These are phyloP conservation scores for Leishmania arabica DNA, from an alignment of 208 protist genomes.

Conservation along the genomic window DNA sequence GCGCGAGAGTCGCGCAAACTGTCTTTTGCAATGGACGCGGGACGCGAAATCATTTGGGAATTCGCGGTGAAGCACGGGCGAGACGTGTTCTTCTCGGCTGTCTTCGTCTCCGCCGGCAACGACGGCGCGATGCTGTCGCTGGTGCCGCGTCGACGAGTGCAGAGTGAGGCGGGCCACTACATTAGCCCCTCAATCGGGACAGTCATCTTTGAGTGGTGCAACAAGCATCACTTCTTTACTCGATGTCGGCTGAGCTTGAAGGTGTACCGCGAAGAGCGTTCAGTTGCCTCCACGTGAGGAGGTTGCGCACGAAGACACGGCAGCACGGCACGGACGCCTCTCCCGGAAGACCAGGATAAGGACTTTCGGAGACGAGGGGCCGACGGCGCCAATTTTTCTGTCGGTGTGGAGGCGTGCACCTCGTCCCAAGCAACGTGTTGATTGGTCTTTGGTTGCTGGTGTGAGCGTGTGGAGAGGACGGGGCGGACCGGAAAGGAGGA, in stretches of 20 bases:
- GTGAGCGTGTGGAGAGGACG: background rate
- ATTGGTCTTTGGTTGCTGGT: background rate
- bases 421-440: background rate
- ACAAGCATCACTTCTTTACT: constrained; percentile 32
- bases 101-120: constrained; percentile 42
- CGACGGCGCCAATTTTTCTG: background rate
- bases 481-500: background rate
- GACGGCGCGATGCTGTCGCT: constrained; percentile 41
- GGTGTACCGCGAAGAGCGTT: constrained; percentile 33
- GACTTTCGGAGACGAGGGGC: background rate
- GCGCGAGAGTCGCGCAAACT: constrained; percentile 34
- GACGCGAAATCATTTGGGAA: constrained; percentile 69
- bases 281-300: background rate
- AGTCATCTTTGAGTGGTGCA: constrained; percentile 68
- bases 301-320: background rate
- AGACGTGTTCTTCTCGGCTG: constrained; percentile 45
- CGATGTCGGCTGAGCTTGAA: constrained; percentile 38
- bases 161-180: constrained; percentile 60
- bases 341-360: background rate
- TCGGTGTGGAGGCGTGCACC: background rate
- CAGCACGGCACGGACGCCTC: background rate
- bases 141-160: constrained; percentile 17
- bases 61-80: constrained; percentile 42
- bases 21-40: constrained; percentile 32
- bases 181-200: constrained; percentile 40